phyloP scores from a whole-genome alignment of 345 rosid genomes.

The Citrus cavaleriei region DNA sequence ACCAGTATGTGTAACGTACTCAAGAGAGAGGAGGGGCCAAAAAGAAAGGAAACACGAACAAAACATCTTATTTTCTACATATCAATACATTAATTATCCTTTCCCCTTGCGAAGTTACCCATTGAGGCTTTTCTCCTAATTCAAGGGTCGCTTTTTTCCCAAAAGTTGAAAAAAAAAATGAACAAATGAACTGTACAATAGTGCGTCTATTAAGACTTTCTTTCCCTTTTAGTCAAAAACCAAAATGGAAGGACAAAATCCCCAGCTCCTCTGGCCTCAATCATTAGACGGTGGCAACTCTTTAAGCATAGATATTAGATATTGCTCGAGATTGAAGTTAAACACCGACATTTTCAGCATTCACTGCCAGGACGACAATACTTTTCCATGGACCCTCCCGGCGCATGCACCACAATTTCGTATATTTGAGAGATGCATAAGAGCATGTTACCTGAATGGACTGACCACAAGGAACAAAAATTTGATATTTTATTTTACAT shows the following conservation, averaged over 20 bases:
- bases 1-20: not conserved
- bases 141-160: constrained; percentile 22
- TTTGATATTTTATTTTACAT: constrained; percentile 46
- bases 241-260: not conserved
- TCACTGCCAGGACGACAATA: constrained; percentile 3
- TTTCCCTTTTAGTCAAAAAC: constrained; percentile 10
- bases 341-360: constrained; percentile 16
- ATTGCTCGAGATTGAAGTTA: constrained; percentile 5
- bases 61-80: constrained; percentile 15
- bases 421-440: constrained; percentile 12
- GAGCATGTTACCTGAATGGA: constrained; percentile 26
- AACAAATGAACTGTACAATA: constrained; percentile 61
- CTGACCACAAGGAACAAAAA: constrained; percentile 37
- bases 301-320: constrained; percentile 7
- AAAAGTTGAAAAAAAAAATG: constrained; percentile 22
- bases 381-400: constrained; percentile 6
- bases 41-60: not conserved
- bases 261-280: constrained; percentile 23
- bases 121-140: constrained; percentile 17
- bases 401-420: constrained; percentile 11
- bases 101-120: constrained; percentile 8
- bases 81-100: constrained; percentile 20
- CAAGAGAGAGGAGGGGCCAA: not conserved
- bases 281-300: constrained; percentile 23
- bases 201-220: constrained; percentile 26